Conservation (phyloP, 2,329 filamentous ascomycete genomes). For the Monosporascus cannonballus region DNA sequence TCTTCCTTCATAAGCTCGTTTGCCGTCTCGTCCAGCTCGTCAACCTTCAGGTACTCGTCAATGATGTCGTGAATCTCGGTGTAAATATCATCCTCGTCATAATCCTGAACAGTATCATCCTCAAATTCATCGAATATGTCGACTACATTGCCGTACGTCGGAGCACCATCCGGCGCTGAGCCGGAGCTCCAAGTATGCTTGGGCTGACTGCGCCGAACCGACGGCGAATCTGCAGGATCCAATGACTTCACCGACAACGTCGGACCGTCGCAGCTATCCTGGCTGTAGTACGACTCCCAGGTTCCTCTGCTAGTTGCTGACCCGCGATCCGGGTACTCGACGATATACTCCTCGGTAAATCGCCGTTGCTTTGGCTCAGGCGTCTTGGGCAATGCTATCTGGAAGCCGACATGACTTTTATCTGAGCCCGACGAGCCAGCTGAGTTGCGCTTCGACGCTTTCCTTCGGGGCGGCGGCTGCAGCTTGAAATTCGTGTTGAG, state of each 20-base stretch:
- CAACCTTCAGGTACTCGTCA: conserved; percentile 15
- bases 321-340: neutral
- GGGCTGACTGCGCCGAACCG: neutral
- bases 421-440: neutral
- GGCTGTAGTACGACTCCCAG: neutral
- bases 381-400: conserved; percentile 4
- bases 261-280: neutral
- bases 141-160: neutral
- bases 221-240: neutral
- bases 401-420: conserved; percentile 11
- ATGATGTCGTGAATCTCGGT: conserved; percentile 21
- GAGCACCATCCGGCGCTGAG: neutral
- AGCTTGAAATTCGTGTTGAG: conserved; percentile 11
- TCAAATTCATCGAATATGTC: neutral
- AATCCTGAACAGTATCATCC: no score
- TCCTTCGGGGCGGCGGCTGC: conserved; percentile 12
- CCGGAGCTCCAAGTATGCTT: neutral
- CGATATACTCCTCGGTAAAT: neutral
- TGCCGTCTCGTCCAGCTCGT: neutral
- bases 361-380: neutral
- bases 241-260: neutral
- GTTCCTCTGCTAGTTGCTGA: neutral
- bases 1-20: conserved; percentile 10
- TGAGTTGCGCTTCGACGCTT: neutral
- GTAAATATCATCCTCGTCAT: conserved; percentile 10